Evolutionary conservation across 2,329 filamentous ascomycete species (phyloP), one percentile per base, ranked within the genome.

Genomic region (Fusarium fujikuroi): DNA sequence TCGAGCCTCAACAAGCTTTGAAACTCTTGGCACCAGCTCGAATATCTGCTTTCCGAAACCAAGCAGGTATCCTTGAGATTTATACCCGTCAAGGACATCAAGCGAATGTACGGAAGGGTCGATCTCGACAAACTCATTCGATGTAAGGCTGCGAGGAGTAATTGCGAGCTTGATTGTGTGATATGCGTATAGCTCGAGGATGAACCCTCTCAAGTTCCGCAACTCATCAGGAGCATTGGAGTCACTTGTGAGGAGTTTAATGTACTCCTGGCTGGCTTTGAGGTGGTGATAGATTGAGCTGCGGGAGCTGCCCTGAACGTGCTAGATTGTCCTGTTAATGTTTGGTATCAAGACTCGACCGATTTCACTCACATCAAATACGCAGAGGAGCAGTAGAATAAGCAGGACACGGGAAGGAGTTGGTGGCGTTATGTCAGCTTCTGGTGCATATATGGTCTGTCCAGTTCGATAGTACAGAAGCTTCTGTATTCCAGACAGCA

Each of bases 171-270:
- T 67, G 11, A 67, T 36, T 1, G 62, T 36, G 30, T 66, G 64
- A 23, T 60, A 67, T 0, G 64, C 12, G 15, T 60, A 67, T 15
- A 67, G 42, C 18, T 67, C 62, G 15, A 67, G 21, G 6, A 66
- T 39, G 5, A 66, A 67, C 0, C 64, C 64, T 30, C 25, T 42
- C 7, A 66, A 7, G 11, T 60, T 34, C 5, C 18, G 23, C 7
- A 66, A 30, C 15, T 66, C 44, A 12, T 67, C 44, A 9, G 32
- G 25, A 12, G 34, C 16, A 11, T 34, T 36, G 4, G 23, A 12
- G 9, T 28, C 7, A 1, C n/a, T 23, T 18, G 28, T 34, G 8
- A 67, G 28, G 2, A 30, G 6, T 10, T 5, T 4, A 2, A 67
- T 42, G 9, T 67, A 66, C 15, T 67, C 52, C 11, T 46, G 40